These are phyloP conservation scores for Lanmaoa pseudosensibilis DNA, from an alignment of 768 basidiomycete genomes.

Conservation along the genomic window DNA sequence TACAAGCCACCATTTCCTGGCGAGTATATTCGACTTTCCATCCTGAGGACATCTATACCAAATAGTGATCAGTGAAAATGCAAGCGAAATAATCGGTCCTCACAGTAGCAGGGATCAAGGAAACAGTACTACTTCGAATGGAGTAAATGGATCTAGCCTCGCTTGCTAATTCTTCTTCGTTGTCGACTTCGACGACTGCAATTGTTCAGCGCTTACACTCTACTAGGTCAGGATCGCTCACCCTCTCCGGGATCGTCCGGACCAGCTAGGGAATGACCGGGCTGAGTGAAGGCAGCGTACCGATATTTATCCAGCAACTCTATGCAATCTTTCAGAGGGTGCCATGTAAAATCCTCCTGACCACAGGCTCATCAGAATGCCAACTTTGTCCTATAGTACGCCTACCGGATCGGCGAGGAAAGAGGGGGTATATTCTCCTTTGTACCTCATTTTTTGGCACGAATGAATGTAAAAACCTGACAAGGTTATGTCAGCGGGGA, in stretches of 20 bases:
- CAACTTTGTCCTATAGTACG: neutral
- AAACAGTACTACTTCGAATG: conserved; percentile 19
- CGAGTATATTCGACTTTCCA: conserved; percentile 35
- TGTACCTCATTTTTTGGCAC: conserved; percentile 95
- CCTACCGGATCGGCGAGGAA: conserved; percentile 83
- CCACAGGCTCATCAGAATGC: conserved; percentile 3
- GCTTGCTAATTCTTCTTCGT: conserved; percentile 23
- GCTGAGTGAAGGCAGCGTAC: conserved; percentile 69
- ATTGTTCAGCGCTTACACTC: conserved; percentile 9
- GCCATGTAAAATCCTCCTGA: conserved; percentile 80
- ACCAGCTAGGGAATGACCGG: conserved; percentile 50
- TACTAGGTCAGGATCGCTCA: conserved; percentile 7
- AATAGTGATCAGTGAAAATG: conserved; percentile 6
- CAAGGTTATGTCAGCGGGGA: neutral
- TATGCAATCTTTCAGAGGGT: conserved; percentile 59
- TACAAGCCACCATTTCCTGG: conserved; percentile 41
- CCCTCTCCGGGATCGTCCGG: conserved; percentile 31
- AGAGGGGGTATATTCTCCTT: conserved; percentile 89
- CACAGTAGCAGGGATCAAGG: conserved; percentile 29
- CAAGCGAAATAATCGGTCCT: conserved; percentile 3
- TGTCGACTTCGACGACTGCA: conserved; percentile 12
- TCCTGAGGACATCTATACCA: conserved; percentile 21
- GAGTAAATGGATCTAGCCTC: conserved; percentile 25
- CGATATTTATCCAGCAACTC: conserved; percentile 63
- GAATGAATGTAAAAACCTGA: conserved; percentile 91